Evolutionary conservation across 2,329 filamentous ascomycete species (phyloP), one percentile per base, ranked within the genome.

Genomic region (Metarhizium anisopliae): DNA sequence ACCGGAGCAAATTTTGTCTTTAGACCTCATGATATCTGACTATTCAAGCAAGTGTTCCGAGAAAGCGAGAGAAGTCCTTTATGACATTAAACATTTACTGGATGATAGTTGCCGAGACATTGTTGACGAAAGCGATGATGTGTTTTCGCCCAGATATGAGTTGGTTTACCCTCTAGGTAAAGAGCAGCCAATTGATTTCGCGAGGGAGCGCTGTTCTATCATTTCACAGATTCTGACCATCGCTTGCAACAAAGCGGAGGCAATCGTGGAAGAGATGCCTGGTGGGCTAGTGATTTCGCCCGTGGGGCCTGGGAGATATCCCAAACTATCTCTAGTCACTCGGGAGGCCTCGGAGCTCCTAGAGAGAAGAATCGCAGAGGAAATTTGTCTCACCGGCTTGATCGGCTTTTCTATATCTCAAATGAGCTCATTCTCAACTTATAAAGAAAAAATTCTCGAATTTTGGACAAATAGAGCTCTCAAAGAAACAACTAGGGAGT

Each of bases 101-200:
- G 43, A 47, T n/a, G 20, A 20, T 25, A 56, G 67, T 2, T 70
- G 75, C 0, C 70, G 81, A 0, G 82, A 85, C 59, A 74, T 86
- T 6, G 69, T 86, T 0, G 83, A 86, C 56, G 83, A 86, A 63
- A 81, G 78, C 49, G 84, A 86, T 50, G 81, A 85, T 54, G 80
- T 79, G 54, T 77, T 85, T 51, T 80, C 74, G 38, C 72, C 75
- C 2, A 78, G 77, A 40, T 83, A 82, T 35, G 81, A 86, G 62
- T 64, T 86, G 0, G 71, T 86, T 1, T 86, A 86, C 57, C 83
- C 82, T 0, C 78, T 85, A 63, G 83, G 82, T 0, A 56, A 62
- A 0, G 79, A 82, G 56, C 62, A 64, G 1, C 59, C 74, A 0
- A 67, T 84, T 0, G 78, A 85, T 14, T 47, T 47, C 8, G 18